Conservation (phyloP, 805 yeast species). For the Pachysolen tannophilus region DNA sequence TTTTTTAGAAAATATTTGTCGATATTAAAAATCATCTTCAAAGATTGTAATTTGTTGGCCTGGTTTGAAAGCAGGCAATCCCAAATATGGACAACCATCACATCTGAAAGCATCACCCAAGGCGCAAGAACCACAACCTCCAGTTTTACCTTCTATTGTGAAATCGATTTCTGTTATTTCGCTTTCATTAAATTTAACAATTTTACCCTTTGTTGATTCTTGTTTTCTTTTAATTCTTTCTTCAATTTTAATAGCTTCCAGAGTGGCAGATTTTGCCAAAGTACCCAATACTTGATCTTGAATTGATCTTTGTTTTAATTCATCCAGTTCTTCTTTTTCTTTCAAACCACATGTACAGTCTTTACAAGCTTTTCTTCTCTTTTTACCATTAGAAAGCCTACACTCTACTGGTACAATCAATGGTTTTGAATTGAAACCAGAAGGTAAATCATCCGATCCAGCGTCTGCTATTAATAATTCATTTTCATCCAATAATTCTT, state of each 20-base stretch:
- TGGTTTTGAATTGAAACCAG: slow-evolving; percentile 19
- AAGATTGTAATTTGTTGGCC: slow-evolving; percentile 66
- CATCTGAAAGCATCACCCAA: slow-evolving; percentile 98
- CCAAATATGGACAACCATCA: slow-evolving; percentile 96
- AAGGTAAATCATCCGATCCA: slow-evolving; percentile 15
- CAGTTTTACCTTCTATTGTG: slow-evolving; percentile 94
- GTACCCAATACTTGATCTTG: slow-evolving; percentile 37
- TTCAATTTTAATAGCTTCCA: slow-evolving; percentile 48
- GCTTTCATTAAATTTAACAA: slow-evolving; percentile 46
- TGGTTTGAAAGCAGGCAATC: slow-evolving; percentile 96
- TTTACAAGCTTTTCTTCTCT: slow-evolving; percentile 90
- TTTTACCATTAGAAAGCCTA: slow-evolving; percentile 39
- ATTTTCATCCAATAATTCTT: slow-evolving; percentile 49
- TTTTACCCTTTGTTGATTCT: slow-evolving; percentile 16
- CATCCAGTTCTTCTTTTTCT: slow-evolving; percentile 74
- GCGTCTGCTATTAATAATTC: slow-evolving; percentile 39
- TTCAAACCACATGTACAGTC: slow-evolving; percentile 97
- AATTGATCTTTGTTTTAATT: slow-evolving; percentile 28
- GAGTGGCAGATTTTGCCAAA: slow-evolving; percentile 42
- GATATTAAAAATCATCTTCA: slow-evolving; percentile 8
- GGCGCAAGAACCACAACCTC: slow-evolving; percentile 96
- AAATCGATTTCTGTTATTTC: slow-evolving; percentile 90
- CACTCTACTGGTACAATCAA: slow-evolving; percentile 55
- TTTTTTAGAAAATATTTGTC: too few relatives aligned
- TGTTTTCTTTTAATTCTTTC: slow-evolving; percentile 29